phyloP scores from a whole-genome alignment of 495 filamentous ascomycete species.

The Aspergillus indologenus region DNA sequence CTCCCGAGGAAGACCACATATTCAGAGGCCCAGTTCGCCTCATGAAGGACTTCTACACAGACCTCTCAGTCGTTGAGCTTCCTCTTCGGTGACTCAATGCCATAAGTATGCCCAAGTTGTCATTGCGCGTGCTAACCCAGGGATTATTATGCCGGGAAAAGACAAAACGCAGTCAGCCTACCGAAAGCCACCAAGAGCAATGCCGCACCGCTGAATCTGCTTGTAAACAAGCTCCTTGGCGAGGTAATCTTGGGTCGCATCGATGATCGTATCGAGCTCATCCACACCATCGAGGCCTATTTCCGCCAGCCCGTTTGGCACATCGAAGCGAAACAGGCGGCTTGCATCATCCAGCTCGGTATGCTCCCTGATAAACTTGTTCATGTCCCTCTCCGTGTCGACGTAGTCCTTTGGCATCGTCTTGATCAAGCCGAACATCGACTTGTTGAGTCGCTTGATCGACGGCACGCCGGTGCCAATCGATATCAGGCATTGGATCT shows the following conservation, averaged over 20 bases:
- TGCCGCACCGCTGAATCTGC: conserved; percentile 34
- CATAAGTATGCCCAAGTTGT: too few species aligned
- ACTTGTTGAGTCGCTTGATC: conserved; percentile 26
- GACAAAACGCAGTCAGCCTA: neutral
- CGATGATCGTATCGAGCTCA: conserved; percentile 35
- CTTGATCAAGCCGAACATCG: conserved; percentile 28
- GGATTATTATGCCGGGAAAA: too few species aligned
- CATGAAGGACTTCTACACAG: too few species aligned
- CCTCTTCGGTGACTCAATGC: too few species aligned
- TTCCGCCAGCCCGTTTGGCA: conserved; percentile 40
- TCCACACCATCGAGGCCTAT: conserved; percentile 39
- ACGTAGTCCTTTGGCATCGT: conserved; percentile 29
- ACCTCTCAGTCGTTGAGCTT: too few species aligned
- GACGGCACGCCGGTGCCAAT: conserved; percentile 44
- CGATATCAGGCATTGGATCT: conserved; percentile 42
- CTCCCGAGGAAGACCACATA: too few species aligned
- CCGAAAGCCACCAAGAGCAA: conserved; percentile 8
- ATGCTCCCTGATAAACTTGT: conserved; percentile 38
- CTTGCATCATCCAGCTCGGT: conserved; percentile 30
- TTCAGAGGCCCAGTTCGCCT: too few species aligned
- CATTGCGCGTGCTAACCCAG: too few species aligned
- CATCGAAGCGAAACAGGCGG: conserved; percentile 47
- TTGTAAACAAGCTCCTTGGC: conserved; percentile 33
- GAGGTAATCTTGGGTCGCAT: conserved; percentile 41
- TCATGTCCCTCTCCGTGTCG: conserved; percentile 41